Conservation (phyloP, 495 filamentous ascomycete genomes). For the Talaromyces thailandensis region DNA sequence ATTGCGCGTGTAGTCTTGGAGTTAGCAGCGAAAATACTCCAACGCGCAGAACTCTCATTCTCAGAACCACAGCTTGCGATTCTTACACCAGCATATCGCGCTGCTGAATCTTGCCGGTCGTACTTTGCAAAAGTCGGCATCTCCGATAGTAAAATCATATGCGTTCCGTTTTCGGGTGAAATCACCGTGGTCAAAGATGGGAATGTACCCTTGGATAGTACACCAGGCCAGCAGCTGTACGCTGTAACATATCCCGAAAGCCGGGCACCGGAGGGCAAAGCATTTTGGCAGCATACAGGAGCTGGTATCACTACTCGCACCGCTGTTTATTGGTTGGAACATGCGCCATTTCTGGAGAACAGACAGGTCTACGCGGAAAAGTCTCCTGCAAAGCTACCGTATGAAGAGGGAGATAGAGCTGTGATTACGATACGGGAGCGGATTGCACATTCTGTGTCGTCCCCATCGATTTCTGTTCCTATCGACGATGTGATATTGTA, state of each 20-base stretch:
- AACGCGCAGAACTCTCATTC: background rate
- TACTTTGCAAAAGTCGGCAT: conserved; percentile 1
- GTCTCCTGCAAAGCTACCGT: background rate
- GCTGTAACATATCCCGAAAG: background rate
- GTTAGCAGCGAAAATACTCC: background rate
- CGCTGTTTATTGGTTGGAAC: conserved; percentile 1
- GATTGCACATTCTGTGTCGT: conserved; percentile 8
- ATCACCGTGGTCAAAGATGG: background rate
- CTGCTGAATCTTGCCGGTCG: background rate
- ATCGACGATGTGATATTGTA: conserved; percentile 39
- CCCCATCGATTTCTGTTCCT: conserved; percentile 28
- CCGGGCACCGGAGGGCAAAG: background rate
- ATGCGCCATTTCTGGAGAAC: background rate
- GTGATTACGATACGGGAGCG: conserved; percentile 6
- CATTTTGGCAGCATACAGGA: conserved; percentile 10
- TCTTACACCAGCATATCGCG: background rate
- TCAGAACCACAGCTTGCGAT: background rate
- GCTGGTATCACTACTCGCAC: conserved; percentile 6
- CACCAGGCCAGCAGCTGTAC: background rate
- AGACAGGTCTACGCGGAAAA: background rate
- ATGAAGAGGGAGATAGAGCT: background rate
- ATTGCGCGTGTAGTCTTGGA: background rate
- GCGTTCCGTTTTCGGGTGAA: background rate
- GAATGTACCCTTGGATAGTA: background rate
- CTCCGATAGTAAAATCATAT: background rate